phyloP scores from a whole-genome alignment of 2,329 filamentous ascomycete species.

The Diaporthe helianthi region DNA sequence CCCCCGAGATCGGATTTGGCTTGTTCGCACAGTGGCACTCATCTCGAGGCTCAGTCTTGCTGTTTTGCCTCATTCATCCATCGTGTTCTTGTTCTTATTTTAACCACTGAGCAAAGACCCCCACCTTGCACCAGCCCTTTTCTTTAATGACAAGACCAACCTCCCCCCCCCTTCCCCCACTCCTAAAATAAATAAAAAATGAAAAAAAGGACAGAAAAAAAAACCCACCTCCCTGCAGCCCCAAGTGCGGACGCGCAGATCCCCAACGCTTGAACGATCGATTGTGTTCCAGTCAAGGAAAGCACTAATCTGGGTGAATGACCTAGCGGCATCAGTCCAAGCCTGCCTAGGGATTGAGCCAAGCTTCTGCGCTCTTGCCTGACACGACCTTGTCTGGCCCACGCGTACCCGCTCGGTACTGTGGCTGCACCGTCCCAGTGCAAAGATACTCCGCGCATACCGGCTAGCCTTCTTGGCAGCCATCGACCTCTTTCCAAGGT shows the following conservation, averaged over 20 bases:
- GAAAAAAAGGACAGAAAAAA: no score
- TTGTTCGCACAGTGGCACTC: neutral
- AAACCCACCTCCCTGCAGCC: neutral
- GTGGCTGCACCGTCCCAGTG: neutral
- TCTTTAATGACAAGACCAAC: neutral
- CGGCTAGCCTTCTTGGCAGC: neutral
- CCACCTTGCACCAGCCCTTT: neutral
- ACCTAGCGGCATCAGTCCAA: constrained; percentile 13
- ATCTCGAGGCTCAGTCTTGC: neutral
- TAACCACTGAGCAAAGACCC: neutral
- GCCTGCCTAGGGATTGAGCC: constrained; percentile 21
- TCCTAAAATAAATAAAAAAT: neutral
- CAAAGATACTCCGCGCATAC: neutral
- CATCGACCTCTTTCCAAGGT: neutral
- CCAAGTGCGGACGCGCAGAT: constrained; percentile 9
- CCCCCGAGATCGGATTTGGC: no score
- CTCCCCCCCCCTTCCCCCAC: neutral
- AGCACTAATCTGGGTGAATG: constrained; percentile 15
- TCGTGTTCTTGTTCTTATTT: neutral
- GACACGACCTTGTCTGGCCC: constrained; percentile 12
- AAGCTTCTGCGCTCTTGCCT: constrained; percentile 19
- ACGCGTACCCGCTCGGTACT: neutral
- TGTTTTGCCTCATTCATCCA: neutral
- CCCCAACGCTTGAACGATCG: constrained; percentile 9
- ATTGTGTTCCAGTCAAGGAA: constrained; percentile 22